Conservation (phyloP, 306 rosid species). For the Cucurbita moschata region DNA sequence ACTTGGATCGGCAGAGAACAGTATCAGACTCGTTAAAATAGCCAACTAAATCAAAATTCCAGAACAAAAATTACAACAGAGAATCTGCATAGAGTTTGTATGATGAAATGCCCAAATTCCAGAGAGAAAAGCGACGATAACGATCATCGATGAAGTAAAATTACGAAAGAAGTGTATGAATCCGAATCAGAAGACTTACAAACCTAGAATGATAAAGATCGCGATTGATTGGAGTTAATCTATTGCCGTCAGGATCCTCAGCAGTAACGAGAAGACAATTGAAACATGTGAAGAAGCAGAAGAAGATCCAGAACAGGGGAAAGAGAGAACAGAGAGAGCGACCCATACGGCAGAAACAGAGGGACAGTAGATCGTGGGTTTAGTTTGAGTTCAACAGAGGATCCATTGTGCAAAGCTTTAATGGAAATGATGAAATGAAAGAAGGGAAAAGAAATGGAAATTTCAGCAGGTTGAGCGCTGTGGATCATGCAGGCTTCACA, state of each 20-base stretch:
- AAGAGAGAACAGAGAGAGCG: slow-evolving; percentile 26
- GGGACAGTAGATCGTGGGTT: neutral
- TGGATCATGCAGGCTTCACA: slow-evolving; percentile 12
- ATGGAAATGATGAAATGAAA: neutral
- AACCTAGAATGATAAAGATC: slow-evolving; percentile 92
- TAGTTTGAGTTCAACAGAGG: neutral
- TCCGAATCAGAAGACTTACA: neutral
- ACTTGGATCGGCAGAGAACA: neutral
- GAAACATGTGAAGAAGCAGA: slow-evolving; percentile 24
- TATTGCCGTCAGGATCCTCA: slow-evolving; percentile 10
- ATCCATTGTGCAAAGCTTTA: slow-evolving; percentile 1
- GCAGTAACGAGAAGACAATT: slow-evolving; percentile 32
- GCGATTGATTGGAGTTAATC: slow-evolving; percentile 41
- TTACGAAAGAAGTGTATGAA: neutral
- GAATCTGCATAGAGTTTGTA: neutral
- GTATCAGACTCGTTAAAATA: neutral
- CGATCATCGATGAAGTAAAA: neutral
- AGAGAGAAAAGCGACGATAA: neutral
- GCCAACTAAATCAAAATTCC: neutral
- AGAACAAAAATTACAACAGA: neutral
- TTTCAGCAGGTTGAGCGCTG: slow-evolving; percentile 43
- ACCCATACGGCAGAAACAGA: slow-evolving; percentile 35
- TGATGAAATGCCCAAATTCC: neutral
- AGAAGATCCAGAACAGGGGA: slow-evolving; percentile 13
- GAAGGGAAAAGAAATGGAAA: neutral